A percentile compares a stretch with the other conserved stretches of the same genome.
Evolutionary conservation across 306 rosid genomes (phyloP).

Genomic region (Trifolium dubium): DNA sequence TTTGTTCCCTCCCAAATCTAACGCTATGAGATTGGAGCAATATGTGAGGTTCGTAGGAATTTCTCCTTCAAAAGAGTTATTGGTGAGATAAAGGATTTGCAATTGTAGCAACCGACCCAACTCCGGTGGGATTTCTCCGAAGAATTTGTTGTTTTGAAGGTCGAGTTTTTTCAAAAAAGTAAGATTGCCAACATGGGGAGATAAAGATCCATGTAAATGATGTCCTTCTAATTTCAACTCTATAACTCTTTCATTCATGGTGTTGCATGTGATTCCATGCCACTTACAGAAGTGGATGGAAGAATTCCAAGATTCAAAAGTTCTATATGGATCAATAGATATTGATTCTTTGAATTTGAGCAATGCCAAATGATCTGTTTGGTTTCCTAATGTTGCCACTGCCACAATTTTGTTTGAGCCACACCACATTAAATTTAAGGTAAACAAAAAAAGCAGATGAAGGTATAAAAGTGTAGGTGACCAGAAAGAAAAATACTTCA

Average conservation of each 20-base stretch:
- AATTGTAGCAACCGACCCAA: neutral
- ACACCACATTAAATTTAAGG: too few relatives aligned
- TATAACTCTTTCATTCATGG: neutral
- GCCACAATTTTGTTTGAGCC: neutral
- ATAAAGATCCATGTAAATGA: neutral
- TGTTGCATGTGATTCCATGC: neutral
- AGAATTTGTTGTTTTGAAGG: neutral
- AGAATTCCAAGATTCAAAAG: conserved; percentile 3
- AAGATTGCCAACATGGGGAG: neutral
- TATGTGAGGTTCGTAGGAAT: conserved; percentile 2
- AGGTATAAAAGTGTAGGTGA: too few relatives aligned
- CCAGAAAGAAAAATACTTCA: too few relatives aligned
- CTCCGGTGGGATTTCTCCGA: neutral
- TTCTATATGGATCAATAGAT: neutral
- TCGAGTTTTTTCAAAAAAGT: neutral
- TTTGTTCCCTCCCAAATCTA: neutral
- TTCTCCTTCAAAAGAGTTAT: neutral
- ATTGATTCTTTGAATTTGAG: neutral
- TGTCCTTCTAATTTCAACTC: neutral
- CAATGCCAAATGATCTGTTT: neutral
- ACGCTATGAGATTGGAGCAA: neutral
- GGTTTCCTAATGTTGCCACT: neutral
- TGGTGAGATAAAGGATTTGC: neutral
- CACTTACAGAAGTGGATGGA: neutral
- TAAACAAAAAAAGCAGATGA: too few relatives aligned